These are phyloP conservation scores for Phytopythium ostracodes DNA, from an alignment of 352 stramenopile genomes.

Conservation along the genomic window DNA sequence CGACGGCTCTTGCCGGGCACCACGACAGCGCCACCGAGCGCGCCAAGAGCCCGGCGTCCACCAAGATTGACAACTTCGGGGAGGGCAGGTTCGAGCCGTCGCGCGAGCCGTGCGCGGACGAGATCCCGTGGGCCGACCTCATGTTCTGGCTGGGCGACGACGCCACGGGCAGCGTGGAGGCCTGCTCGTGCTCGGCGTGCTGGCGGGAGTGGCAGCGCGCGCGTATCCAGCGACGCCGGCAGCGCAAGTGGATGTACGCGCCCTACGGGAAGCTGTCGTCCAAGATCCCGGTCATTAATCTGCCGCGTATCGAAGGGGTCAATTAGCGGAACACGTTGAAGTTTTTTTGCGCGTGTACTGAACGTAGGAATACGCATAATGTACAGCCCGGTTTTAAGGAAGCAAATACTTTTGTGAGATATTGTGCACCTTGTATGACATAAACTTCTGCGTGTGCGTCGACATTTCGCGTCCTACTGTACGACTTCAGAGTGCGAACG, in stretches of 20 bases:
- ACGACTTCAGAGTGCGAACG: not conserved
- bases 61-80: not conserved
- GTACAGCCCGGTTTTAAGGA: not conserved
- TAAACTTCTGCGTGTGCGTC: not conserved
- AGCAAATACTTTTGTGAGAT: no score
- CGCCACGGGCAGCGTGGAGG: slow-evolving; percentile 38
- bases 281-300: slow-evolving; percentile 50
- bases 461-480: not conserved
- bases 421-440: no score
- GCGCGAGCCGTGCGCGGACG: slow-evolving; percentile 42
- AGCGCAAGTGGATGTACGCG: slow-evolving; percentile 18
- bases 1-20: not conserved
- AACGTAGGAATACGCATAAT: not conserved
- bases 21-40: not conserved
- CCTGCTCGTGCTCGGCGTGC: slow-evolving; percentile 38
- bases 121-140: slow-evolving; percentile 50
- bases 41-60: not conserved
- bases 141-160: slow-evolving; percentile 56
- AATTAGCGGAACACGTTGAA: slow-evolving; percentile 36
- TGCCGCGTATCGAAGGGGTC: slow-evolving; percentile 59
- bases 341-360: not conserved
- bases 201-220: slow-evolving; percentile 6
- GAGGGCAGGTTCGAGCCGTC: slow-evolving; percentile 23
- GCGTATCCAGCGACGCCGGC: slow-evolving; percentile 9
- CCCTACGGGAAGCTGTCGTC: slow-evolving; percentile 45